Evolutionary conservation across 306 rosid genomes (phyloP).

Genomic region (Prosopis cineraria): DNA sequence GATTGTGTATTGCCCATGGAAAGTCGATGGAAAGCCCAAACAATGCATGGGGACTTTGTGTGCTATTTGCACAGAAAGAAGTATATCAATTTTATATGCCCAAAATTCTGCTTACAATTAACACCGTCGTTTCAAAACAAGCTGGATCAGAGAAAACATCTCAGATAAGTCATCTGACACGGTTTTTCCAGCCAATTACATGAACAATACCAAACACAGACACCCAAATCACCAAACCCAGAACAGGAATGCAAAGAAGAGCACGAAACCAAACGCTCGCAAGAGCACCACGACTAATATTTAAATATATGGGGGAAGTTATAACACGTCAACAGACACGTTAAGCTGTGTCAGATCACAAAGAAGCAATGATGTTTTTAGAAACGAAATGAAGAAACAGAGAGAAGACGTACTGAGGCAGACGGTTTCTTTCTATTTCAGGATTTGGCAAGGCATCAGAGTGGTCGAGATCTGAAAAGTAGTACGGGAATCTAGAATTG

Average conservation of each 20-base stretch:
- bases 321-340: background rate
- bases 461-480: background rate
- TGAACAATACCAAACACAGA: background rate
- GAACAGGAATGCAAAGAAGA: background rate
- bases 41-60: background rate
- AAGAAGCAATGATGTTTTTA: background rate
- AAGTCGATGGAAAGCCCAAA: background rate
- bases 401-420: background rate
- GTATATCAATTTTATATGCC: background rate
- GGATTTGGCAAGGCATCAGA: slow-evolving; percentile 2
- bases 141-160: background rate
- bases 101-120: background rate
- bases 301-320: background rate
- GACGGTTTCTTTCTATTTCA: slow-evolving; percentile 10
- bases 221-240: background rate
- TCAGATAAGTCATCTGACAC: background rate
- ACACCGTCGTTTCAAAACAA: background rate
- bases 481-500: background rate
- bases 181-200: background rate
- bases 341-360: background rate
- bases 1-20: slow-evolving; percentile 2
- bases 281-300: background rate
- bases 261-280: background rate
- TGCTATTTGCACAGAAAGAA: background rate
- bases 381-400: background rate